A percentile compares a stretch with the other conserved stretches of the same genome.
These are phyloP conservation scores for Asterella californica DNA, from an alignment of 225 moss, liverwort and hornwort genomes.

Conservation along the genomic window DNA sequence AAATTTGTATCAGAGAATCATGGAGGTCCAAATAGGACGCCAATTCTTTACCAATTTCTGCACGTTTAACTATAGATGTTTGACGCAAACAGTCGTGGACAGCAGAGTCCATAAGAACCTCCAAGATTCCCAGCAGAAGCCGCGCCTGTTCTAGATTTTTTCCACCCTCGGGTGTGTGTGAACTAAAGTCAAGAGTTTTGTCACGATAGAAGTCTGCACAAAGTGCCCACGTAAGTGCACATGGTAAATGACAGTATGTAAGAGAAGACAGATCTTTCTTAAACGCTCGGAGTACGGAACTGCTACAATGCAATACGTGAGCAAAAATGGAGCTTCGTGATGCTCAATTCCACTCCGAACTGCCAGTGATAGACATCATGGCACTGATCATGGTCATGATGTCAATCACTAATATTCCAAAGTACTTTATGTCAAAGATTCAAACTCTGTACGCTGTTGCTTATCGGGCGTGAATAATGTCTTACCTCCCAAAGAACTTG, in stretches of 20 bases:
- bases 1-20: slow-evolving; percentile 56
- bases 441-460: not conserved
- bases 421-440: not conserved
- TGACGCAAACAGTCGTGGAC: slow-evolving; percentile 51
- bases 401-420: not conserved
- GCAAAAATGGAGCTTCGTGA: not conserved
- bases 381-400: not conserved
- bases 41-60: slow-evolving; percentile 59
- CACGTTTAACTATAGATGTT: slow-evolving; percentile 44
- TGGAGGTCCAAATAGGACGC: slow-evolving; percentile 51
- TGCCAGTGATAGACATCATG: not conserved
- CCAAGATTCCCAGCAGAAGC: slow-evolving; percentile 74
- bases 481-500: slow-evolving; percentile 70
- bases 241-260: not conserved
- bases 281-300: not conserved
- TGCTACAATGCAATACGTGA: not conserved
- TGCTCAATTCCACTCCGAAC: not conserved
- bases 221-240: not conserved
- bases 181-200: slow-evolving; percentile 58
- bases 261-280: not conserved
- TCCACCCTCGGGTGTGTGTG: slow-evolving; percentile 68
- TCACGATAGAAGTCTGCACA: slow-evolving; percentile 72
- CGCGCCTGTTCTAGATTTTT: slow-evolving; percentile 71
- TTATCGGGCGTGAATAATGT: slow-evolving; percentile 11
- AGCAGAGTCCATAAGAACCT: slow-evolving; percentile 74